Evolutionary conservation across 2,329 filamentous ascomycete genomes (phyloP).

Genomic region (Cladosporium sp.): DNA sequence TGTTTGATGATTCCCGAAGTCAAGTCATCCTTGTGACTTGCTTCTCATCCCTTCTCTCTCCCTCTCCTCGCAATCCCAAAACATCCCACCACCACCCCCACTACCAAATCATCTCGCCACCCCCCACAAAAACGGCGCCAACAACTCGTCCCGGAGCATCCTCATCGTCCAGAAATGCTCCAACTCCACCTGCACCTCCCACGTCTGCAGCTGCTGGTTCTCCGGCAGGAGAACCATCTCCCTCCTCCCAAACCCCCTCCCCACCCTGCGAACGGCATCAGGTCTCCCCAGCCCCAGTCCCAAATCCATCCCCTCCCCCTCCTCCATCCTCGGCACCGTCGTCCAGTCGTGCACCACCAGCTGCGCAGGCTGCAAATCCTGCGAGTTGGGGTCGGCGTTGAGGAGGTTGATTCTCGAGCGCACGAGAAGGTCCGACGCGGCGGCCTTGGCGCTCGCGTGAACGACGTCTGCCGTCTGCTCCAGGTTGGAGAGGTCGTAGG

Average conservation of each 20-base stretch:
- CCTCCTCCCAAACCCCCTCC: conserved; percentile 9
- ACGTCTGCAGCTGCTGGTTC: conserved; percentile 14
- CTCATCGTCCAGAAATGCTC: conserved; percentile 14
- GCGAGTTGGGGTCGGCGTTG: conserved; percentile 13
- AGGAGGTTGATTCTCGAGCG: conserved; percentile 18
- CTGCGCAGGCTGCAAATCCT: conserved; percentile 11
- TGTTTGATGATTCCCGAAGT: no score
- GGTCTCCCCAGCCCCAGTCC: conserved; percentile 19
- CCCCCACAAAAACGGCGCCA: neutral
- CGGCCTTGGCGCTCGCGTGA: conserved; percentile 3
- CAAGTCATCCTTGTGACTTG: no score
- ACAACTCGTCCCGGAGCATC: conserved; percentile 16
- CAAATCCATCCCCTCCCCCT: conserved; percentile 16
- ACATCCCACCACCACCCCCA: no score
- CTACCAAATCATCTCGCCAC: neutral
- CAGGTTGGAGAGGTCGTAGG: conserved; percentile 17
- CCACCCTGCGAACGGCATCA: conserved; percentile 17
- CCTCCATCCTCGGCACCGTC: conserved; percentile 11
- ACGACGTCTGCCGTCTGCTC: conserved; percentile 2
- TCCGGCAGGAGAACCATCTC: conserved; percentile 18
- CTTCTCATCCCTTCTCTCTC: no score
- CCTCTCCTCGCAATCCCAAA: no score
- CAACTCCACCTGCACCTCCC: conserved; percentile 23
- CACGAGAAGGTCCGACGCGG: conserved; percentile 12
- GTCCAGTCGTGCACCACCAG: conserved; percentile 21